These are phyloP conservation scores for Craspedostauros australis DNA, from an alignment of 108 stramenopile genomes.

Conservation along the genomic window DNA sequence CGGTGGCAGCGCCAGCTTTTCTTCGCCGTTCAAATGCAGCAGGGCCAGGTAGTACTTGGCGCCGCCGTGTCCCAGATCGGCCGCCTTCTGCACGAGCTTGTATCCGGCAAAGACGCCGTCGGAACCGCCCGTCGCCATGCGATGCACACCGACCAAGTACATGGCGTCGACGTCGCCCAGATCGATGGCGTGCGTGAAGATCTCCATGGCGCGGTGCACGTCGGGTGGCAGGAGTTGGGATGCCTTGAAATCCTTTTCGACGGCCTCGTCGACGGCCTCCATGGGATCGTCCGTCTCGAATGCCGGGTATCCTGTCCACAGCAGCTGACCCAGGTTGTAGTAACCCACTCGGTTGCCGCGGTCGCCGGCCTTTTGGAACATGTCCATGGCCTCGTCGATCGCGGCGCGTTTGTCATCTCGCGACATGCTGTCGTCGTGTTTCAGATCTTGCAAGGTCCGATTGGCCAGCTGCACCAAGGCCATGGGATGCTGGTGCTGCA, in stretches of 20 bases:
- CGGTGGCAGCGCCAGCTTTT: slow-evolving; percentile 29
- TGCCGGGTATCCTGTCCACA: slow-evolving; percentile 53
- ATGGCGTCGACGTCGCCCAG: slow-evolving; percentile 75
- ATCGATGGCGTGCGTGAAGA: slow-evolving; percentile 63
- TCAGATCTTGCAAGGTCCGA: slow-evolving; percentile 27
- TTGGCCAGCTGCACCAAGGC: slow-evolving; percentile 66
- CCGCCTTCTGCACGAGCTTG: slow-evolving; percentile 38
- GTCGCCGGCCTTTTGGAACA: slow-evolving; percentile 51
- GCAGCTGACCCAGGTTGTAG: slow-evolving; percentile 71
- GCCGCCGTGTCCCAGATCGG: slow-evolving; percentile 48
- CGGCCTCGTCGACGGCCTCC: slow-evolving; percentile 4
- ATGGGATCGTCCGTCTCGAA: slow-evolving; percentile 13
- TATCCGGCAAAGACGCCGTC: slow-evolving; percentile 9
- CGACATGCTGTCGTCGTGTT: background rate
- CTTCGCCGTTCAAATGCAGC: slow-evolving; percentile 46
- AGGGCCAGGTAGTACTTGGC: slow-evolving; percentile 76
- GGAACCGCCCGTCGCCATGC: slow-evolving; percentile 26
- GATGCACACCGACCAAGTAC: slow-evolving; percentile 73
- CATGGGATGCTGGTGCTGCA: slow-evolving; percentile 38
- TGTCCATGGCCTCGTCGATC: slow-evolving; percentile 28
- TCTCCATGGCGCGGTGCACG: slow-evolving; percentile 40
- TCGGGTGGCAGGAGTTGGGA: slow-evolving; percentile 10
- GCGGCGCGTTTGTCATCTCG: slow-evolving; percentile 10
- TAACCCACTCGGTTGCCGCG: slow-evolving; percentile 59
- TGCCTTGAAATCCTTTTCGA: background rate